These are phyloP conservation scores for Aspergillus ellipticus DNA, from an alignment of 495 filamentous ascomycete genomes.

Conservation along the genomic window DNA sequence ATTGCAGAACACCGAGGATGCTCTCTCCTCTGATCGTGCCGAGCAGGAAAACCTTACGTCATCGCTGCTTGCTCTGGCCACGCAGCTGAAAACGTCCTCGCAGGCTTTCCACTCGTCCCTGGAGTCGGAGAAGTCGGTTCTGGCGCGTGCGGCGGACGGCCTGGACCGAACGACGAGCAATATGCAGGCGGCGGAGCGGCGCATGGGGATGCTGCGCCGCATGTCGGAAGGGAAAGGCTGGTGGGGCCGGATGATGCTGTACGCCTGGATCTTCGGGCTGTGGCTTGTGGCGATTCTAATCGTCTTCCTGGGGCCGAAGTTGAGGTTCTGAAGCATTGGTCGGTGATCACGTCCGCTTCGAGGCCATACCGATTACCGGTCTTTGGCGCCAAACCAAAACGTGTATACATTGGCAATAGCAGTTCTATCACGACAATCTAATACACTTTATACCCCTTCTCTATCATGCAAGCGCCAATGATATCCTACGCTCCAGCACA, in stretches of 20 bases:
- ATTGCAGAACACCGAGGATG: conserved; percentile 53
- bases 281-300: conserved; percentile 70
- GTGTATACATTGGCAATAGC: background rate
- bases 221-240: conserved; percentile 85
- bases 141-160: conserved; percentile 65
- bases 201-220: conserved; percentile 68
- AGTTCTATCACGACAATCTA: conserved; percentile 1
- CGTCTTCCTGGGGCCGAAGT: conserved; percentile 78
- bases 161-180: conserved; percentile 70
- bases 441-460: background rate
- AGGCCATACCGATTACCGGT: background rate
- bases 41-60: conserved; percentile 84
- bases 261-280: conserved; percentile 75
- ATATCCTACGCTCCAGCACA: background rate
- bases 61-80: conserved; percentile 73
- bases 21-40: conserved; percentile 66
- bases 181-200: conserved; percentile 67
- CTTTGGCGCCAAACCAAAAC: background rate
- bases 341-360: background rate
- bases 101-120: conserved; percentile 65
- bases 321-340: conserved; percentile 60
- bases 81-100: conserved; percentile 71
- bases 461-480: conserved; percentile 3
- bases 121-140: conserved; percentile 65
- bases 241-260: conserved; percentile 82